phyloP scores from a whole-genome alignment of 495 filamentous ascomycete genomes.

The Neurospora cerealis region DNA sequence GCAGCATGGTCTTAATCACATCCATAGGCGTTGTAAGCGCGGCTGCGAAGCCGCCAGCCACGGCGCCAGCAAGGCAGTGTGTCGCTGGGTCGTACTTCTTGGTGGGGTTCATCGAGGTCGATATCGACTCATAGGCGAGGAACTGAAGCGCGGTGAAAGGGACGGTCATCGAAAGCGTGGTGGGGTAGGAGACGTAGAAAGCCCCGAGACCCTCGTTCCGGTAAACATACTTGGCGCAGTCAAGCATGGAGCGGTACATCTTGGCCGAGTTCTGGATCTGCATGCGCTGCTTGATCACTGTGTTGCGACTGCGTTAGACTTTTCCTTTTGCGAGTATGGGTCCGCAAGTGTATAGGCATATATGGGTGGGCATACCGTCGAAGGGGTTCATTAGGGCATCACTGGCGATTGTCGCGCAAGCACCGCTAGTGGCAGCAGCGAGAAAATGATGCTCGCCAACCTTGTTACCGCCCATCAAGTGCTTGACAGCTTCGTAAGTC shows the following conservation, averaged over 20 bases:
- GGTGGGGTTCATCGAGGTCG: constrained; percentile 79
- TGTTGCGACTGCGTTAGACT: constrained; percentile 10
- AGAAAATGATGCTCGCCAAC: constrained; percentile 85
- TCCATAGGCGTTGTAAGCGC: constrained; percentile 92
- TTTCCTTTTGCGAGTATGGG: neutral
- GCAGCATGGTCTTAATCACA: constrained; percentile 93
- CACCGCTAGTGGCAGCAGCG: constrained; percentile 84
- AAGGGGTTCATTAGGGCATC: constrained; percentile 99
- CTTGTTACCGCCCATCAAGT: constrained; percentile 85
- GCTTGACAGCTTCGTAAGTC: constrained; percentile 95
- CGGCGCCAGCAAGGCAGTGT: constrained; percentile 82
- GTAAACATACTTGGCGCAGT: constrained; percentile 84
- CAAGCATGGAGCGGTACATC: constrained; percentile 66
- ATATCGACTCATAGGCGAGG: constrained; percentile 92
- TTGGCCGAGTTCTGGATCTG: constrained; percentile 87
- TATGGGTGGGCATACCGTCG: constrained; percentile 58
- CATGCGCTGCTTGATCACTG: constrained; percentile 99
- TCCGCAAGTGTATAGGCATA: neutral
- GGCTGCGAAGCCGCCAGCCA: constrained; percentile 88
- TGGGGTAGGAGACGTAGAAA: constrained; percentile 98
- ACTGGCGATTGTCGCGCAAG: constrained; percentile 88
- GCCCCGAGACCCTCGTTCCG: constrained; percentile 76
- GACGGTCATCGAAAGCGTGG: constrained; percentile 96
- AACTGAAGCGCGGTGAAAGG: constrained; percentile 96
- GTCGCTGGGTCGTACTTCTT: constrained; percentile 82